Conservation (phyloP, 139 green algal species). For the Chara braunii region DNA sequence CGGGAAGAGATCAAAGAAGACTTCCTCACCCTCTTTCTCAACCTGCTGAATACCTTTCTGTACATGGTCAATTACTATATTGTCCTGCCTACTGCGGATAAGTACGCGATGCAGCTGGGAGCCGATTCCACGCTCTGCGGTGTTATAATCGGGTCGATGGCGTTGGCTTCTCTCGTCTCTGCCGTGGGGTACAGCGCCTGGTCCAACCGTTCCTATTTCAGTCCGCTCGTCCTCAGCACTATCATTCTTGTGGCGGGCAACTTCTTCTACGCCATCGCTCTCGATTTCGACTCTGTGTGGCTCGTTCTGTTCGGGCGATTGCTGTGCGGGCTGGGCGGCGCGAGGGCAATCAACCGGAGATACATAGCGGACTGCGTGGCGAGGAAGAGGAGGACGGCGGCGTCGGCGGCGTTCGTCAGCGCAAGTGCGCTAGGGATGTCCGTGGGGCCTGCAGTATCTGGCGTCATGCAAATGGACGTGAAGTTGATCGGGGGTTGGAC, state of each 20-base stretch:
- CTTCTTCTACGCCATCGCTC: conserved; percentile 28
- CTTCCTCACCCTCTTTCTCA: conserved; percentile 4
- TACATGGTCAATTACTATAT: conserved; percentile 50
- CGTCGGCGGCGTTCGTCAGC: conserved; percentile 39
- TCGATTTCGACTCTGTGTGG: conserved; percentile 33
- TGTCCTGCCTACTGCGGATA: conserved; percentile 33
- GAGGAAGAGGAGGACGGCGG: background rate
- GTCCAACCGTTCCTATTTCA: conserved; percentile 37
- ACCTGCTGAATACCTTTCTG: conserved; percentile 44
- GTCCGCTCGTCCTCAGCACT: conserved; percentile 30
- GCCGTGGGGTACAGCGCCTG: conserved; percentile 40
- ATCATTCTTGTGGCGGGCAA: conserved; percentile 35
- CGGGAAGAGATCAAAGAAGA: background rate
- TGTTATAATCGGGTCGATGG: conserved; percentile 36
- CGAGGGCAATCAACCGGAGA: conserved; percentile 34
- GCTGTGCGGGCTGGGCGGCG: conserved; percentile 27
- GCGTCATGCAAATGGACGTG: conserved; percentile 4
- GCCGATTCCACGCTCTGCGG: conserved; percentile 25
- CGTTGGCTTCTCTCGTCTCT: conserved; percentile 24
- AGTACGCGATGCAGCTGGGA: conserved; percentile 27
- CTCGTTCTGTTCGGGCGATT: conserved; percentile 23
- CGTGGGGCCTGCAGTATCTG: conserved; percentile 8
- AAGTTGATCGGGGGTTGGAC: conserved; percentile 8
- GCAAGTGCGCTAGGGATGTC: conserved; percentile 37
- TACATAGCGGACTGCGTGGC: conserved; percentile 41